Conservation (phyloP, 805 yeast genomes). For the Blastobotrys attinorum region DNA sequence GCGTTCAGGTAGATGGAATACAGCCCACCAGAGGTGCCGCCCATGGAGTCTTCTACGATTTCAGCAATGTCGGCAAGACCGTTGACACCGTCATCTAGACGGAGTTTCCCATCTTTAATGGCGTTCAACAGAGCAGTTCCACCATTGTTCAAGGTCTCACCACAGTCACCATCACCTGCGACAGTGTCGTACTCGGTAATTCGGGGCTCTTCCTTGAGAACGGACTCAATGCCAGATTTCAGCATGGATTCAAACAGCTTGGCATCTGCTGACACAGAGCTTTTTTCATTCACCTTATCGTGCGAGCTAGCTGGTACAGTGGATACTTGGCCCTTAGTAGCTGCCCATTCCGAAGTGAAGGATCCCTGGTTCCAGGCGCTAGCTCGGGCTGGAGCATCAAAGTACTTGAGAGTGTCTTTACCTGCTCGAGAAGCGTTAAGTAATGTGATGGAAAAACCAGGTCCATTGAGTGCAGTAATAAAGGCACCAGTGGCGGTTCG, state of each 20-base stretch:
- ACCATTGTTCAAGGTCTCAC: constrained; percentile 81
- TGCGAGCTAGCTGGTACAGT: constrained; percentile 12
- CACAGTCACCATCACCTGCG: constrained; percentile 98
- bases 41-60: constrained; percentile 84
- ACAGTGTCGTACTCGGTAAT: constrained; percentile 78
- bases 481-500: constrained; percentile 69
- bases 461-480: constrained; percentile 86
- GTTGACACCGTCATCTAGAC: constrained; percentile 35
- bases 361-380: constrained; percentile 68
- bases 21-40: constrained; percentile 93
- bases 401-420: constrained; percentile 39
- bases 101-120: constrained; percentile 33
- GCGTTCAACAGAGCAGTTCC: constrained; percentile 61
- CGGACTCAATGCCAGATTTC: constrained; percentile 41
- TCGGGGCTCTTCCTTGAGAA: constrained; percentile 65
- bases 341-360: constrained; percentile 21
- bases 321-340: constrained; percentile 13
- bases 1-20: constrained; percentile 82
- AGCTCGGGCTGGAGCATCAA: constrained; percentile 70
- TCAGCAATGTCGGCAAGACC: constrained; percentile 70
- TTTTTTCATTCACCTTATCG: constrained; percentile 15
- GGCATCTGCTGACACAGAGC: constrained; percentile 30
- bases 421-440: constrained; percentile 57
- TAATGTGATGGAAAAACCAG: constrained; percentile 82
- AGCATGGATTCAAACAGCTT: constrained; percentile 30